Percentiles rank a stretch among this genome's conserved stretches.
phyloP scores from a whole-genome alignment of 768 basidiomycete genomes.

The Leucocoprinus leucothites region DNA sequence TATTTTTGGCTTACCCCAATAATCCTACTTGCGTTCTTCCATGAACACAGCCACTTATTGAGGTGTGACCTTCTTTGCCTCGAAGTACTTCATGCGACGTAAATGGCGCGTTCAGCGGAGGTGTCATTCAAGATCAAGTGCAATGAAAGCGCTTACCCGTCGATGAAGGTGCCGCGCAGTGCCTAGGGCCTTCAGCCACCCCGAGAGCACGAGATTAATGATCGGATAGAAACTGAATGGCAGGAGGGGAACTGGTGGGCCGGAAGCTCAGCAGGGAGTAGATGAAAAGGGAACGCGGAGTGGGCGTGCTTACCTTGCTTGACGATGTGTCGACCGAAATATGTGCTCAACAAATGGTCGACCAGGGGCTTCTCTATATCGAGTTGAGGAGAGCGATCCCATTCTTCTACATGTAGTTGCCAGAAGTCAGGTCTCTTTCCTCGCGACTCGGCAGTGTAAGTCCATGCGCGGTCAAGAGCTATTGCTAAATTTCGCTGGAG shows the following conservation, averaged over 20 bases:
- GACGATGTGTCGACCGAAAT: slow-evolving; percentile 38
- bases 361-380: slow-evolving; percentile 24
- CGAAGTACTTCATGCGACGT: too few relatives aligned
- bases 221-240: slow-evolving; percentile 70
- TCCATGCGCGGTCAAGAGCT: slow-evolving; percentile 74
- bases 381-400: slow-evolving; percentile 56
- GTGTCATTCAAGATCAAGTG: slow-evolving; percentile 23
- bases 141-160: slow-evolving; percentile 40
- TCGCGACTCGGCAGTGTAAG: slow-evolving; percentile 81
- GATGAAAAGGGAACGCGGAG: too few relatives aligned
- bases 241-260: slow-evolving; percentile 34
- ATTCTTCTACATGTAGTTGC: slow-evolving; percentile 80
- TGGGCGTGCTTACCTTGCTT: slow-evolving; percentile 37
- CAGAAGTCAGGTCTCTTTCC: slow-evolving; percentile 84
- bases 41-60: slow-evolving; percentile 72
- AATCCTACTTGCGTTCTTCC: slow-evolving; percentile 90
- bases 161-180: slow-evolving; percentile 69
- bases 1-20: slow-evolving; percentile 50
- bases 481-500: slow-evolving; percentile 79
- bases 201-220: slow-evolving; percentile 56
- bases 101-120: too few relatives aligned
- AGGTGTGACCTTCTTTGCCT: slow-evolving; percentile 76
- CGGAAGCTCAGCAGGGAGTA: too few relatives aligned
- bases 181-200: slow-evolving; percentile 63
- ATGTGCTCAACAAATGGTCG: slow-evolving; percentile 33